phyloP scores from a whole-genome alignment of 345 rosid genomes.

The Abelmoschus esculentus region DNA sequence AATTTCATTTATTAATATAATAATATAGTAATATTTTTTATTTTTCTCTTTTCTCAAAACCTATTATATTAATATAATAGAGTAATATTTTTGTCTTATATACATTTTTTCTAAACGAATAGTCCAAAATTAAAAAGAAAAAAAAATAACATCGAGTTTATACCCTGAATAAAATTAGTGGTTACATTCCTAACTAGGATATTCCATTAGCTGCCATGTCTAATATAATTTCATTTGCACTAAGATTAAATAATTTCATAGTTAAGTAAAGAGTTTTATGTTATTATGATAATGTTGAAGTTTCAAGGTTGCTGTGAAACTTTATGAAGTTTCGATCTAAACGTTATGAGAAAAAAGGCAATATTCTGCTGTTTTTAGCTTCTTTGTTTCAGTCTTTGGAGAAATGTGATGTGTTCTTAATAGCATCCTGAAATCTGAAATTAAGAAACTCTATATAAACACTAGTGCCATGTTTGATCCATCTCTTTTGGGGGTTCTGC shows the following conservation, averaged over 20 bases:
- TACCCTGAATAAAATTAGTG: too few relatives aligned
- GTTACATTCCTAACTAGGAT: neutral
- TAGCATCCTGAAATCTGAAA: neutral
- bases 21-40: too few relatives aligned
- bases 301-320: neutral
- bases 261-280: neutral
- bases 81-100: too few relatives aligned
- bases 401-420: neutral
- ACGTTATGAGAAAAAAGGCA: neutral
- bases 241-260: neutral
- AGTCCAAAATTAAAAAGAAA: too few relatives aligned
- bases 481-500: neutral
- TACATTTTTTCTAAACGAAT: too few relatives aligned
- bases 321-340: neutral
- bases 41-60: too few relatives aligned
- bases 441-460: neutral
- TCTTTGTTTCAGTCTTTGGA: neutral
- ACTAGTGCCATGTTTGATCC: neutral
- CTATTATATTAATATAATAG: too few relatives aligned
- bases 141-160: too few relatives aligned
- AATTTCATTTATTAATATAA: too few relatives aligned
- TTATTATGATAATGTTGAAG: neutral
- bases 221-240: neutral
- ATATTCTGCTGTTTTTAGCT: neutral
- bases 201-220: neutral